Evolutionary conservation across 345 rosid species (phyloP).

Genomic region (Pugionium cornutum): DNA sequence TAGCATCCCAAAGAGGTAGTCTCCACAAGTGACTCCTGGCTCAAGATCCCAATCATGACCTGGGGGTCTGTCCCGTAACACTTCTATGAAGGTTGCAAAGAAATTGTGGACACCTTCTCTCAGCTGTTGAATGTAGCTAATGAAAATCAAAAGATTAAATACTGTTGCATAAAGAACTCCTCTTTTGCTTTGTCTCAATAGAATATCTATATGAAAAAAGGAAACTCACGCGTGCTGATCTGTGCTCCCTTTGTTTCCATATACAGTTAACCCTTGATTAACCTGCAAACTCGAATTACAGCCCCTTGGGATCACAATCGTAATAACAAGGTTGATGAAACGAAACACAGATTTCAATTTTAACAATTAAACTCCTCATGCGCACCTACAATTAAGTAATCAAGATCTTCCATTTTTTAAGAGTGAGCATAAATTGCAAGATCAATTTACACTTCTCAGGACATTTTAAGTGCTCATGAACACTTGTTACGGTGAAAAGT

Average conservation of each 20-base stretch:
- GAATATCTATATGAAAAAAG: background rate
- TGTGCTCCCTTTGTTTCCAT: slow-evolving; percentile 99
- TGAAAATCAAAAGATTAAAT: too few species aligned
- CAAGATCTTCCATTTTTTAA: too few species aligned
- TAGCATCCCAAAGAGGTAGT: slow-evolving; percentile 95
- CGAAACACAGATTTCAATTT: slow-evolving; percentile 15
- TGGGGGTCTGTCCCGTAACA: slow-evolving; percentile 91
- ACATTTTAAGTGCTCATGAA: slow-evolving; percentile 16
- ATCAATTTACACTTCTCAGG: slow-evolving; percentile 10
- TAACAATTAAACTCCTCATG: too few species aligned
- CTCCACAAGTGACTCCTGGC: slow-evolving; percentile 99
- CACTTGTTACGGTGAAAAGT: background rate
- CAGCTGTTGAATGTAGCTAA: slow-evolving; percentile 94
- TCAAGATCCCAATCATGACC: slow-evolving; percentile 99
- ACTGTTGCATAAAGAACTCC: slow-evolving; percentile 9
- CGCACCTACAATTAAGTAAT: background rate
- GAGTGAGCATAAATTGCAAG: too few species aligned
- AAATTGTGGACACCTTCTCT: slow-evolving; percentile 98
- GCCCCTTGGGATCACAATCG: slow-evolving; percentile 19
- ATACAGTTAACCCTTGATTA: slow-evolving; percentile 91
- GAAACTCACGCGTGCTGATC: slow-evolving; percentile 98
- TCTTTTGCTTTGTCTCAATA: background rate
- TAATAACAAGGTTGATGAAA: slow-evolving; percentile 21
- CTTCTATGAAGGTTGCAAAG: slow-evolving; percentile 96
- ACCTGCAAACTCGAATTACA: slow-evolving; percentile 57